Evolutionary conservation across 305 asterid genomes (phyloP).

Genomic region (Striga hermonthica): DNA sequence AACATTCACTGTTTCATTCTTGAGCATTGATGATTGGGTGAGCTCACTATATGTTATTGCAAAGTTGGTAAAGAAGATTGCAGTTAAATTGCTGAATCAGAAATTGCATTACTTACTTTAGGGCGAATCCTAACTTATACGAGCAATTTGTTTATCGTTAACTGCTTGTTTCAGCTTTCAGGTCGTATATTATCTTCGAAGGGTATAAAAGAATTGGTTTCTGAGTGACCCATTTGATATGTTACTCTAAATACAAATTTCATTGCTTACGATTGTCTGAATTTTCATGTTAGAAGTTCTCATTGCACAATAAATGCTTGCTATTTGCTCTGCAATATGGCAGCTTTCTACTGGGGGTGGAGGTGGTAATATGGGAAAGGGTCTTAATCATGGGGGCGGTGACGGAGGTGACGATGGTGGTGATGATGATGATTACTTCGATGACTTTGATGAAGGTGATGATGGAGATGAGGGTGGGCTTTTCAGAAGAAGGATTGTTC

Average conservation of each 20-base stretch:
- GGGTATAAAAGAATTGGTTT: conserved; percentile 15
- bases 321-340: conserved; percentile 26
- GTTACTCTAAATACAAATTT: neutral
- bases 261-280: conserved; percentile 12
- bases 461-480: conserved; percentile 99
- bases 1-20: conserved; percentile 2
- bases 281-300: neutral
- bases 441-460: conserved; percentile 93
- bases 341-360: conserved; percentile 94
- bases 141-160: conserved; percentile 18
- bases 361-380: conserved; percentile 91
- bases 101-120: neutral
- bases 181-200: neutral
- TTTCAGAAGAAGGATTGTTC: conserved; percentile 77
- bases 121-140: neutral
- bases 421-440: conserved; percentile 96
- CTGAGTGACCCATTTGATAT: neutral
- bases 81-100: conserved; percentile 9
- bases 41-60: neutral
- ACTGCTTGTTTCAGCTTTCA: neutral
- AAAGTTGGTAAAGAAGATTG: neutral
- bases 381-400: conserved; percentile 90
- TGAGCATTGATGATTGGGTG: conserved; percentile 6
- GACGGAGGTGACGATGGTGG: conserved; percentile 98
- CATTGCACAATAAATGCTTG: conserved; percentile 12